Base-by-base conservation (phyloP, 2,329 filamentous ascomycete species). In the Mollisia scopiformis region DNA sequence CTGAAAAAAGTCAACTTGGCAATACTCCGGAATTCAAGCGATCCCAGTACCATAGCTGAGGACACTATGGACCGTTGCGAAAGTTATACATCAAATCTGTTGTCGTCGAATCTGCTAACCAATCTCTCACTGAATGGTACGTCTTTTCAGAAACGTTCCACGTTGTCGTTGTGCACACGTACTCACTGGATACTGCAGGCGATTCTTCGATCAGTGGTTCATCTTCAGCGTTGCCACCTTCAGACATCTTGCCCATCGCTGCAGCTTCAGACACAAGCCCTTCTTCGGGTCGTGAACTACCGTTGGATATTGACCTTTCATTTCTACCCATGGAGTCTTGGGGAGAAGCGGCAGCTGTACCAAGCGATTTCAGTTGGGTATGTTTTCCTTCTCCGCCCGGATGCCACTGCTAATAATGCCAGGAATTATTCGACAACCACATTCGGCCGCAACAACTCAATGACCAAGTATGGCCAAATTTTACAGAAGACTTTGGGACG, bases 301-400 rank as follows among this genome's bases (percentile, higher is more conserved):
- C 23, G 13, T 43, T 59, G 19, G 35, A 61, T 21, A 14, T 43
- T n/a, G 61, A 55, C 21, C 37, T 60, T 11, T 37, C 55, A 13
- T 23, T 43, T 2, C 21, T 35, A 16, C 57, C 55, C 16, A 43
- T 55, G 27, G 59, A 68, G 10, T 52, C 62, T 35, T 49, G 69
- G 11, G 64, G 52, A 35, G 43, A 53, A 2, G 62, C 70, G 35
- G 28, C 64, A n/a, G 60, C 66, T 33, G 31, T 66, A 4, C 61
- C 68, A 6, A 62, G 54, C 25, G 58, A 65, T 25, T 64, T 71
- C 43, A 64, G 70, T 55, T 71, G 69, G 68, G 68, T 69, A 56
- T 41, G 67, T 58, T 10, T 13, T n/a, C 14, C 7, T 13, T 33
- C 25, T 23, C 3, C n/a, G n/a, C 37, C 14, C 37, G 13, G 2